Base-by-base conservation (phyloP, 2,329 filamentous ascomycete species). In the Tolypocladium nubicola region DNA sequence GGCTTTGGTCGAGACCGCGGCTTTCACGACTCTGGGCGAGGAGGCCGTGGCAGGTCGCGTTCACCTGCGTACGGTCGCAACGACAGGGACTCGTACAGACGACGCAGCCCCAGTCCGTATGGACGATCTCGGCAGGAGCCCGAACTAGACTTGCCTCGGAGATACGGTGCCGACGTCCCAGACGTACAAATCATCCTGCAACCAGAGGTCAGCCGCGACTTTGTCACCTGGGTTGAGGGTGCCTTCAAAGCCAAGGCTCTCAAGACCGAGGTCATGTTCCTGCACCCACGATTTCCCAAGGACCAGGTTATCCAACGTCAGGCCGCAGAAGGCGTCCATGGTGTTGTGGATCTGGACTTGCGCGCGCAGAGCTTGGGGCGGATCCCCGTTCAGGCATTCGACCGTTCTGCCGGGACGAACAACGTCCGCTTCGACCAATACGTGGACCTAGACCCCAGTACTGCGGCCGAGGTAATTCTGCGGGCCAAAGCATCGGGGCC, bases 361-460 rank as follows among this genome's bases (percentile, higher is more conserved):
- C 77, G 79, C 52, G 83, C 89, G 26, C 87, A 96, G 66, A 77
- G 79, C 39, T 80, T 80, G 1, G 85, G 85, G 61, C 91, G 87
- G 67, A 87, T 97, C 54, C 83, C 88, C 0, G 75, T 97, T 3
- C 89, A 93, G 64, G 83, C 96, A 7, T 97, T 97, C 67, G 88
- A 96, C 71, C 86, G 91, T 33, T 87, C 84, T 45, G 80, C 78
- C 11, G 89, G 89, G n/a, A 77, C 78, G 21, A 83, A 83, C 64
- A 91, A 89, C 62, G 85, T 95, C 59, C 84, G 85, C 49, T 97
- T 90, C 68, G 89, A 96, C 64, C 88, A 95, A 68, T 97, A 97
- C 69, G 83, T 88, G 58, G 86, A 92, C 64, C 79, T 97, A 2
- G 88, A 95, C 40, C 88, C 91, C 0, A 72, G 76, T 7, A 85